These are phyloP conservation scores for Fusarium nanum DNA, from an alignment of 2,329 filamentous ascomycete species.

Conservation along the genomic window DNA sequence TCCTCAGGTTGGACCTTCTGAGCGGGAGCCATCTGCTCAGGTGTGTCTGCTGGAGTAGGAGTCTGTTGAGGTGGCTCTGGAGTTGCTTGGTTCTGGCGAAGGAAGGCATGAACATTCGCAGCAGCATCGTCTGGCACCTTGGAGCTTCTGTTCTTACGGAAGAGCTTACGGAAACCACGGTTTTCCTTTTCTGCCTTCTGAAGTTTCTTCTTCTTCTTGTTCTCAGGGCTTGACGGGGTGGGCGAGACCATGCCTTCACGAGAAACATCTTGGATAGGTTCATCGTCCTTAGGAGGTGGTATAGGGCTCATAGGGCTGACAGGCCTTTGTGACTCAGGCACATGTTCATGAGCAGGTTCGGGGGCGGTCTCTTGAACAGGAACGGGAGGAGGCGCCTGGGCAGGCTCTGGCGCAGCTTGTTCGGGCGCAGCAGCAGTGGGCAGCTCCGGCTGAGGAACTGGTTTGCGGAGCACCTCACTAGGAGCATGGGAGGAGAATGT, in stretches of 20 bases:
- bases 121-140: constrained; percentile 67
- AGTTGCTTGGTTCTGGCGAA: constrained; percentile 53
- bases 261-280: constrained; percentile 29
- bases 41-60: constrained; percentile 41
- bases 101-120: constrained; percentile 63
- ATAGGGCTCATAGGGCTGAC: constrained; percentile 35
- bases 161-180: constrained; percentile 72
- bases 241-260: constrained; percentile 43
- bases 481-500: constrained; percentile 43
- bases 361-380: not conserved
- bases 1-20: constrained; percentile 20
- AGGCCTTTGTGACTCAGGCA: constrained; percentile 17
- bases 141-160: constrained; percentile 71
- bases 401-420: constrained; percentile 15
- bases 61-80: constrained; percentile 36
- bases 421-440: constrained; percentile 6
- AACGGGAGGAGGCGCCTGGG: not conserved
- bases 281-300: constrained; percentile 45
- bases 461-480: constrained; percentile 38
- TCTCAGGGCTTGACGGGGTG: constrained; percentile 56
- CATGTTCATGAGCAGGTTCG: constrained; percentile 11
- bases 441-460: constrained; percentile 24
- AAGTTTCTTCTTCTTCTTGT: constrained; percentile 60
- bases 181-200: constrained; percentile 64
- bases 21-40: constrained; percentile 42